Conservation (phyloP, 1,284 basidiomycete genomes). For the Phlebopus sp. region DNA sequence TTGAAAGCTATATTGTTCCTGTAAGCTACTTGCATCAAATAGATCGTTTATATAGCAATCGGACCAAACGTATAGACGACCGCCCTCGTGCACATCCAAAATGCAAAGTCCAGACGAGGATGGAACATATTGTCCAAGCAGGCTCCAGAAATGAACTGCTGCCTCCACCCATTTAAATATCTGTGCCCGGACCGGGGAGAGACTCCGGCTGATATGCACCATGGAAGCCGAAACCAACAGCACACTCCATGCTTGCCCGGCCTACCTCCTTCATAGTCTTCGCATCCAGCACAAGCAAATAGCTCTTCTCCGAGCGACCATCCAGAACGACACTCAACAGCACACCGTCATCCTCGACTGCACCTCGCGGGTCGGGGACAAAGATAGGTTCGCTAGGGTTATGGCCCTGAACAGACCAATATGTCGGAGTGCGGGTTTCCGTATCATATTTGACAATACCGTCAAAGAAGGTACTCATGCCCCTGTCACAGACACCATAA, state of each 20-base stretch:
- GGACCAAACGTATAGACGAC: too few species aligned
- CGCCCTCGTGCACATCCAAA: too few species aligned
- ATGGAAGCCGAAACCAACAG: constrained; percentile 37
- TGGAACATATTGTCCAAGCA: too few species aligned
- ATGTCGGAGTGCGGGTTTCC: constrained; percentile 16
- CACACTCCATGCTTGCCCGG: constrained; percentile 33
- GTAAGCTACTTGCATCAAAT: too few species aligned
- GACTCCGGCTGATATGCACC: constrained; percentile 24
- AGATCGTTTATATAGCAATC: too few species aligned
- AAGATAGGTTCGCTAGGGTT: constrained; percentile 38
- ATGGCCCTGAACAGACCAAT: constrained; percentile 31
- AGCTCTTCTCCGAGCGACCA: constrained; percentile 29
- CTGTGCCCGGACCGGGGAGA: constrained; percentile 15
- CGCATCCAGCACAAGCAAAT: constrained; percentile 36
- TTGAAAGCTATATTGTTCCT: too few species aligned
- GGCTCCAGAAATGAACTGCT: background rate
- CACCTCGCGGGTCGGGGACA: constrained; percentile 27
- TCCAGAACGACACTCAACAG: constrained; percentile 37
- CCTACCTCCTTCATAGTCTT: constrained; percentile 34
- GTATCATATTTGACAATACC: constrained; percentile 36
- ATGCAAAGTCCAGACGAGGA: too few species aligned
- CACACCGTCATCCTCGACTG: constrained; percentile 37
- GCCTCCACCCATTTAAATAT: constrained; percentile 12
- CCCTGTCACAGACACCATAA: constrained; percentile 29
- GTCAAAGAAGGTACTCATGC: constrained; percentile 33